phyloP scores from a whole-genome alignment of 2,329 filamentous ascomycete species.

The Botryosphaeria dothidea region DNA sequence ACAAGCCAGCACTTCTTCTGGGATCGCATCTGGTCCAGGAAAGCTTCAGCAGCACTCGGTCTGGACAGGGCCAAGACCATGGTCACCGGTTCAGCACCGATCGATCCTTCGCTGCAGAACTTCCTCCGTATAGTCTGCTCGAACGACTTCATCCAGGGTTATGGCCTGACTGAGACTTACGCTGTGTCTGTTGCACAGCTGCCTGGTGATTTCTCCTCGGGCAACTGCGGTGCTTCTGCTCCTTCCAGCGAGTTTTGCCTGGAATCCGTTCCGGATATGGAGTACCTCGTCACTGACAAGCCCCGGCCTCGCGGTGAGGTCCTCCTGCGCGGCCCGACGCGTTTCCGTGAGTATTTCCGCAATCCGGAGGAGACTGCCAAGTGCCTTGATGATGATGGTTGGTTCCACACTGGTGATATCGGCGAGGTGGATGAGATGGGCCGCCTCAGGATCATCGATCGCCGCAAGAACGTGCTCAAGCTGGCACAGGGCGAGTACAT shows the following conservation, averaged over 20 bases:
- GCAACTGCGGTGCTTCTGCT: constrained; percentile 77
- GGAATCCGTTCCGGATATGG: constrained; percentile 87
- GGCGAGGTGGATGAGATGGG: constrained; percentile 81
- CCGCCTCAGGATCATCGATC: constrained; percentile 90
- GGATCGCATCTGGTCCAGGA: constrained; percentile 87
- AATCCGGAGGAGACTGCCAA: constrained; percentile 86
- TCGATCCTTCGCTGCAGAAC: constrained; percentile 84
- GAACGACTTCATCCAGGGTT: constrained; percentile 81
- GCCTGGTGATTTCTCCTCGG: constrained; percentile 68
- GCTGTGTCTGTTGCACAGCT: constrained; percentile 73
- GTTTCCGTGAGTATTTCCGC: constrained; percentile 88
- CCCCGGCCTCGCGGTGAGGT: constrained; percentile 90
- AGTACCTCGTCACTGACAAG: constrained; percentile 85
- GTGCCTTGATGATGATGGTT: constrained; percentile 81
- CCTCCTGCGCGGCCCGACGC: constrained; percentile 73
- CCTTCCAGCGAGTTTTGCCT: constrained; percentile 74
- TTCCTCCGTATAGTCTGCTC: constrained; percentile 85
- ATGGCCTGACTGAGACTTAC: constrained; percentile 92
- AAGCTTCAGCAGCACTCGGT: constrained; percentile 80
- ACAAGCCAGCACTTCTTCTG: constrained; percentile 77
- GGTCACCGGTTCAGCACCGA: constrained; percentile 85
- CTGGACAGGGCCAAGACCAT: constrained; percentile 72
- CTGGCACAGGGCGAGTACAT: constrained; percentile 97
- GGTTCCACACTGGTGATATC: constrained; percentile 97
- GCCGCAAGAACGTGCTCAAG: constrained; percentile 99